These are phyloP conservation scores for Chamaecrista fasciculata DNA, from an alignment of 306 rosid species.

Conservation along the genomic window DNA sequence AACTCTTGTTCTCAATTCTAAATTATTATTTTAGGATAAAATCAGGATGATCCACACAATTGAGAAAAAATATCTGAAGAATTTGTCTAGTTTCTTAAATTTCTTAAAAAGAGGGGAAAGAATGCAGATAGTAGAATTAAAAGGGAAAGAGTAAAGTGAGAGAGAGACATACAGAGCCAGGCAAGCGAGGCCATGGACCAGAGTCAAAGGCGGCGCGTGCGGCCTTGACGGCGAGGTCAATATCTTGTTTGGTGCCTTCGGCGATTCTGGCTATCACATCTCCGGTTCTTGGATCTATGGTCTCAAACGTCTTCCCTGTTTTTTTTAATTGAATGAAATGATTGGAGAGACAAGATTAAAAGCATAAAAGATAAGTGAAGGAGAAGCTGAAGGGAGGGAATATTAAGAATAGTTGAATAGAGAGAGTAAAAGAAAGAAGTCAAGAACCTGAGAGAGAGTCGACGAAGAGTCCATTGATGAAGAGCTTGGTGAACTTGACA, in stretches of 20 bases:
- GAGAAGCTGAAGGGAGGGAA: background rate
- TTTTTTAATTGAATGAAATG: too few relatives aligned
- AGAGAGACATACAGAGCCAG: conserved; percentile 56
- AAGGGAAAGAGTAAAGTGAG: background rate
- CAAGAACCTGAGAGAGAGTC: conserved; percentile 81
- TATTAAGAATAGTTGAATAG: too few relatives aligned
- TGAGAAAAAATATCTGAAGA: too few relatives aligned
- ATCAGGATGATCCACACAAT: too few relatives aligned
- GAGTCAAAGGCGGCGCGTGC: conserved; percentile 82
- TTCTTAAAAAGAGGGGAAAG: background rate
- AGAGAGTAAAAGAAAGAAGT: too few relatives aligned
- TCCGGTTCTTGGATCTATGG: conserved; percentile 70
- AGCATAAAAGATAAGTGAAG: too few relatives aligned
- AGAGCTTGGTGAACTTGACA: conserved; percentile 84
- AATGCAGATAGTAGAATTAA: background rate
- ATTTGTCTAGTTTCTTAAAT: too few relatives aligned
- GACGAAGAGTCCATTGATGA: conserved; percentile 82
- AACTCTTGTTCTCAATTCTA: too few relatives aligned
- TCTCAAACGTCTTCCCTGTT: conserved; percentile 79
- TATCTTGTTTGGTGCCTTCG: conserved; percentile 60
- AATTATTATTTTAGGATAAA: too few relatives aligned
- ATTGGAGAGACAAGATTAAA: too few relatives aligned
- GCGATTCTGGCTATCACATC: conserved; percentile 55
- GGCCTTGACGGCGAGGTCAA: conserved; percentile 76
- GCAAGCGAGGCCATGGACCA: conserved; percentile 89